A percentile compares a stretch with the other conserved stretches of the same genome.
These are phyloP conservation scores for Saccharomyces paradoxus DNA, from an alignment of 805 yeast species.

Conservation along the genomic window DNA sequence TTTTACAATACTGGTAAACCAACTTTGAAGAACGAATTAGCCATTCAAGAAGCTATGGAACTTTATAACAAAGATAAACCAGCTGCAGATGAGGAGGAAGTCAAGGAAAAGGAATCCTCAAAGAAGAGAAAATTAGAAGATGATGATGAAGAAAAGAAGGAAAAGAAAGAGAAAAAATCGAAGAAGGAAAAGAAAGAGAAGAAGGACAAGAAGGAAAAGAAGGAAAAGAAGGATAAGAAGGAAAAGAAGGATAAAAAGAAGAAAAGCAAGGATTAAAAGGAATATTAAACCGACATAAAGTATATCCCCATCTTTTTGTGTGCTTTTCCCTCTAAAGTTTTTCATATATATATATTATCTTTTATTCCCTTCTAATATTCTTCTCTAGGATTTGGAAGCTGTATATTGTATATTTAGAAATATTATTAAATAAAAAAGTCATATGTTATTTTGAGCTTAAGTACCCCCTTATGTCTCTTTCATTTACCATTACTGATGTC, in stretches of 20 bases:
- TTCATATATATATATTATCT: conserved; percentile 8
- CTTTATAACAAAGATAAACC: conserved; percentile 45
- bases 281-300: conserved; percentile 30
- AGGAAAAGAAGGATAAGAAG: conserved; percentile 43
- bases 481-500: neutral
- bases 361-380: neutral
- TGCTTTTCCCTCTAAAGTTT: neutral
- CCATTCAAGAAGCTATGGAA: conserved; percentile 84
- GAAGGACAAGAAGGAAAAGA: conserved; percentile 39
- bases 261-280: conserved; percentile 41
- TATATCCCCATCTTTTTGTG: neutral
- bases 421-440: conserved; percentile 1
- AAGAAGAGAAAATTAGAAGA: conserved; percentile 24
- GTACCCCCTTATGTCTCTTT: neutral
- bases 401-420: conserved; percentile 6
- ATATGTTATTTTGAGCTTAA: neutral
- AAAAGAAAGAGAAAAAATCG: conserved; percentile 27
- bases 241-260: conserved; percentile 41
- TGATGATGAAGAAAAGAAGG: conserved; percentile 26
- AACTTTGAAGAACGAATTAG: conserved; percentile 92
- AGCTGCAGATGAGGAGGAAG: conserved; percentile 33
- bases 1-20: conserved; percentile 95
- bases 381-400: conserved; percentile 1
- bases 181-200: conserved; percentile 23
- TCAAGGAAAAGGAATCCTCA: conserved; percentile 23